A percentile compares a stretch with the other conserved stretches of the same genome.
phyloP scores from a whole-genome alignment of 441 rosid species.

The Melastoma candidum region DNA sequence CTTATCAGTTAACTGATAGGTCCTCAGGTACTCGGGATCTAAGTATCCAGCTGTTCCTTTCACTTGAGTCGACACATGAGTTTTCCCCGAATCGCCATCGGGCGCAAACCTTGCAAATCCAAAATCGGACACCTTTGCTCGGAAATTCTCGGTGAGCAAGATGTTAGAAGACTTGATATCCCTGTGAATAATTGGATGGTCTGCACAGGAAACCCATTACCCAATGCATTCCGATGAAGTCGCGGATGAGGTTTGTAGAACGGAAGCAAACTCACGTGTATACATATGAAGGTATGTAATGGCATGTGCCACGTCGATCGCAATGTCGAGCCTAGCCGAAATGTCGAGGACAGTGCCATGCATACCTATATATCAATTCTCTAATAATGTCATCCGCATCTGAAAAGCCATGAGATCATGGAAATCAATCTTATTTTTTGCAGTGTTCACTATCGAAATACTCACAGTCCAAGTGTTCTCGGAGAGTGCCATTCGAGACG shows the following conservation, averaged over 20 bases:
- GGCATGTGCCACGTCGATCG: slow-evolving; percentile 88
- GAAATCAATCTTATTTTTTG: too few relatives aligned
- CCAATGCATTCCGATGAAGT: slow-evolving; percentile 6
- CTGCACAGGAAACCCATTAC: slow-evolving; percentile 30
- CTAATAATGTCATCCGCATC: slow-evolving; percentile 7
- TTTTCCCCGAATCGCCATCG: slow-evolving; percentile 66
- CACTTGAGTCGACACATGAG: slow-evolving; percentile 93
- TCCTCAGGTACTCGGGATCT: slow-evolving; percentile 83
- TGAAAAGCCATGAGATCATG: neutral
- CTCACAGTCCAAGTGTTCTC: slow-evolving; percentile 91
- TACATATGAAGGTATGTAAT: slow-evolving; percentile 94
- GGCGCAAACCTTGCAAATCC: slow-evolving; percentile 89
- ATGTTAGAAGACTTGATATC: slow-evolving; percentile 92
- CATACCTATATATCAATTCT: slow-evolving; percentile 41
- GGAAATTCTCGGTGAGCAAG: slow-evolving; percentile 71
- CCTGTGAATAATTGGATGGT: slow-evolving; percentile 91
- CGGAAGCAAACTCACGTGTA: slow-evolving; percentile 41
- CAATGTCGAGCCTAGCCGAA: slow-evolving; percentile 64
- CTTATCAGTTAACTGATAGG: slow-evolving; percentile 87
- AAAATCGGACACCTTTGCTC: slow-evolving; percentile 89
- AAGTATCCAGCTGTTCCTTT: slow-evolving; percentile 96
- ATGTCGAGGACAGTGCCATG: slow-evolving; percentile 51
- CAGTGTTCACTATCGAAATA: neutral
- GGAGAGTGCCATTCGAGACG: slow-evolving; percentile 78
- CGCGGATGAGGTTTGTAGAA: slow-evolving; percentile 2